Percentiles rank a stretch among this genome's conserved stretches.
Conservation (phyloP, 164 flowering plant genomes). For the Vitis cinerea region DNA sequence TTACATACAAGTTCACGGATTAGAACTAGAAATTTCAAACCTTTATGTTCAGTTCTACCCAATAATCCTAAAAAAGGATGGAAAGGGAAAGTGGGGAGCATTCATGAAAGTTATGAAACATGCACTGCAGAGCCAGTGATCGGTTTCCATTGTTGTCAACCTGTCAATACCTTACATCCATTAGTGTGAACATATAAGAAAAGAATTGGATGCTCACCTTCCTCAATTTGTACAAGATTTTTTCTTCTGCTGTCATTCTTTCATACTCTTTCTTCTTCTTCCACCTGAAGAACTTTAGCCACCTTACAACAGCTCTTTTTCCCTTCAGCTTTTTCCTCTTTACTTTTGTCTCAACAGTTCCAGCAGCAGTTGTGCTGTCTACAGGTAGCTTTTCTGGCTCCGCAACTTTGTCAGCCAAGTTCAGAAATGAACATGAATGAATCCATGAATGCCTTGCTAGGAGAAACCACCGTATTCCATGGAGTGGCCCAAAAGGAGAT, state of each 20-base stretch:
- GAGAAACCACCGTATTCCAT: slow-evolving; percentile 6
- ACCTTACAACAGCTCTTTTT: slow-evolving; percentile 87
- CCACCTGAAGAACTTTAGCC: slow-evolving; percentile 88
- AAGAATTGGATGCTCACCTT: slow-evolving; percentile 44
- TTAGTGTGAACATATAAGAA: too few relatives aligned
- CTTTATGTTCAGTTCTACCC: neutral
- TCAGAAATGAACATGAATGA: slow-evolving; percentile 36
- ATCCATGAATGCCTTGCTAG: slow-evolving; percentile 21
- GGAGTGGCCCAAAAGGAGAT: slow-evolving; percentile 13
- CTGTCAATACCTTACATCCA: too few relatives aligned
- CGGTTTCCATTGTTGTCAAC: too few relatives aligned
- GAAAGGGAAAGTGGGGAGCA: too few relatives aligned
- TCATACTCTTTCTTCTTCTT: slow-evolving; percentile 89
- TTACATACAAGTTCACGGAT: too few relatives aligned
- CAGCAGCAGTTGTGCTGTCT: slow-evolving; percentile 12
- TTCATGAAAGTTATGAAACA: too few relatives aligned
- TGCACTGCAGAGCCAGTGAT: too few relatives aligned
- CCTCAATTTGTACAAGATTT: slow-evolving; percentile 68
- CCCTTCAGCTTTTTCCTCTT: slow-evolving; percentile 89
- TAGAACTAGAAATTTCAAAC: neutral
- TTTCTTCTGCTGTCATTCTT: slow-evolving; percentile 92
- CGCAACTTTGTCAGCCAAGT: slow-evolving; percentile 17
- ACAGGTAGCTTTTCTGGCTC: slow-evolving; percentile 22
- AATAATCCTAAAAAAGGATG: too few relatives aligned
- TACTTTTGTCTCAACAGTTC: slow-evolving; percentile 28